Evolutionary conservation across 495 filamentous ascomycete species (phyloP).

Genomic region (Lepidopterella palustris): DNA sequence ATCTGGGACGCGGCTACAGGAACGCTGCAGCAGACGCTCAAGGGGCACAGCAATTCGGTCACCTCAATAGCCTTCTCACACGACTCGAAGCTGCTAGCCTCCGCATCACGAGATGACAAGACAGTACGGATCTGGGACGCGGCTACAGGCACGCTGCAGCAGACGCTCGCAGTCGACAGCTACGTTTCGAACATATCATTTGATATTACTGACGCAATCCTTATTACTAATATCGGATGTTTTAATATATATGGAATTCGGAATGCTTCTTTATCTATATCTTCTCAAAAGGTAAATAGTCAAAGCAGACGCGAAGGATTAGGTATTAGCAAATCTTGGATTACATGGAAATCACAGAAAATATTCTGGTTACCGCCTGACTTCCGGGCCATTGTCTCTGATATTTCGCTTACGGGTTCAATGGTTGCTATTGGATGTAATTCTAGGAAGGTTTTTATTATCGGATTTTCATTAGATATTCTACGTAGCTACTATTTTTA

Average conservation of each 20-base stretch:
- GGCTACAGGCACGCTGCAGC: constrained; percentile 73
- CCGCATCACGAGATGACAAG: constrained; percentile 87
- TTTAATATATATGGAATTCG: not conserved
- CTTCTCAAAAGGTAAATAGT: not conserved
- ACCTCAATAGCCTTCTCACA: not conserved
- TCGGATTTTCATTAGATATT: not conserved
- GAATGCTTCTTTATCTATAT: too few species aligned
- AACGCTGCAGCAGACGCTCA: constrained; percentile 1
- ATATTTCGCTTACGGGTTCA: not conserved
- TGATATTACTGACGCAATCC: not conserved
- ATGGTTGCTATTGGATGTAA: not conserved
- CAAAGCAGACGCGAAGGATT: not conserved
- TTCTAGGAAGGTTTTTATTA: not conserved
- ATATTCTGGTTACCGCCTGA: not conserved
- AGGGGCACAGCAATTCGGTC: not conserved
- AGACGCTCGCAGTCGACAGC: constrained; percentile 49
- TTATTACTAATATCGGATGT: not conserved
- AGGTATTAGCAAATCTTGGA: not conserved
- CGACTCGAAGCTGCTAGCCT: constrained; percentile 61
- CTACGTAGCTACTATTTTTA: too few species aligned
- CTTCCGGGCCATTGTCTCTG: not conserved
- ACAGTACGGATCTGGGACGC: constrained; percentile 95
- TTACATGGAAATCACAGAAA: not conserved
- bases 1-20: not conserved
- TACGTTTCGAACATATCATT: not conserved